Percentiles rank a stretch among this genome's conserved stretches.
phyloP scores from a whole-genome alignment of 2,329 filamentous ascomycete species.

The Lasiodiplodia hormozganensis region DNA sequence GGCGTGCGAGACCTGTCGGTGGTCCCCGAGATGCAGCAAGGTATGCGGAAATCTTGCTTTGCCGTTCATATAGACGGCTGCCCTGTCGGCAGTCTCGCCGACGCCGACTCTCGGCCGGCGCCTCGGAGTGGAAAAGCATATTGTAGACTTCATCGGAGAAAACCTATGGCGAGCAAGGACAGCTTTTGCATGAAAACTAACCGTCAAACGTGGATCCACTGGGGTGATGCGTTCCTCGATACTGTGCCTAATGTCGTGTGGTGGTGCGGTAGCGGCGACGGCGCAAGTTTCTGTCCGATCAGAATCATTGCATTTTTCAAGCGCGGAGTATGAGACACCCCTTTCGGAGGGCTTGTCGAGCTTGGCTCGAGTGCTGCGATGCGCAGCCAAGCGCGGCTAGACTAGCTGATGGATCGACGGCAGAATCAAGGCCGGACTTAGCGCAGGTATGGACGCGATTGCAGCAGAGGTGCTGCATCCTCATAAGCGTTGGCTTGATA shows the following conservation, averaged over 20 bases:
- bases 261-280: conserved; percentile 6
- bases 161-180: not conserved
- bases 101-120: not conserved
- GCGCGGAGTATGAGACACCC: conserved; percentile 11
- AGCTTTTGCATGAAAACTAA: conserved; percentile 1
- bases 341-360: conserved; percentile 1
- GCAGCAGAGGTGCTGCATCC: conserved; percentile 3
- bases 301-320: conserved; percentile 1
- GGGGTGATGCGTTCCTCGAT: not conserved
- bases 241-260: not conserved
- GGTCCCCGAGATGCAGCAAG: conserved; percentile 23
- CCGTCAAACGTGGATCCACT: not conserved
- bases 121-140: not conserved
- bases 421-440: conserved; percentile 20
- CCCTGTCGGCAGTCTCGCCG: conserved; percentile 2
- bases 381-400: conserved; percentile 24
- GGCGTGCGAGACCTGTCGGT: conserved; percentile 7
- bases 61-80: conserved; percentile 14
- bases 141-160: not conserved
- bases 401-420: conserved; percentile 20
- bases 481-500: conserved; percentile 15
- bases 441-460: not conserved
- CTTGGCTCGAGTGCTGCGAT: conserved; percentile 13
- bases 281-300: conserved; percentile 2
- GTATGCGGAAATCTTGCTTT: conserved; percentile 21